Conservation (phyloP, 1,284 basidiomycete species). For the Naganishia sp. region DNA sequence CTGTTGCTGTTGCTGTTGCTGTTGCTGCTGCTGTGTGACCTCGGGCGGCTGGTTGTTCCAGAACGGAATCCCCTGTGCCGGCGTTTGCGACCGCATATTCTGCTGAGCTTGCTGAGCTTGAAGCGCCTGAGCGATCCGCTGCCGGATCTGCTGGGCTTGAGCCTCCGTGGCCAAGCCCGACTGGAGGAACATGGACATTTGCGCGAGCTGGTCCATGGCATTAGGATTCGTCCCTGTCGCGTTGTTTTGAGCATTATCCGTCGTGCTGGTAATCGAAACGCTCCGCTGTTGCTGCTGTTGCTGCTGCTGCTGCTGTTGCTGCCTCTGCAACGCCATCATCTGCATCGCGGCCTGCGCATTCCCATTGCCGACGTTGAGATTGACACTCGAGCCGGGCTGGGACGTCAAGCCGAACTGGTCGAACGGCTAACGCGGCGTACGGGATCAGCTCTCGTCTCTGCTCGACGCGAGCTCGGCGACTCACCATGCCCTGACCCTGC, state of each 20-base stretch:
- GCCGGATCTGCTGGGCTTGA: slow-evolving; percentile 13
- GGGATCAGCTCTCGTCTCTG: background rate
- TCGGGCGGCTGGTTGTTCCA: background rate
- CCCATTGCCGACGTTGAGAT: background rate
- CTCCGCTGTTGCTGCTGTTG: slow-evolving; percentile 24
- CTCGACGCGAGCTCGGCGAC: background rate
- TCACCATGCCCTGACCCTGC: background rate
- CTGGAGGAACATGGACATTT: slow-evolving; percentile 13
- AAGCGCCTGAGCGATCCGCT: slow-evolving; percentile 17
- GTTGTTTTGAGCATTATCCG: slow-evolving; percentile 5
- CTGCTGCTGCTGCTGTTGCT: slow-evolving; percentile 13
- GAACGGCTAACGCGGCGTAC: background rate
- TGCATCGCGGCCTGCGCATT: background rate
- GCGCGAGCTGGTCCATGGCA: background rate
- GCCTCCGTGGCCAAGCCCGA: slow-evolving; percentile 1
- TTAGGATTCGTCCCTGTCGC: background rate
- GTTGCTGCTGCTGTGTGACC: slow-evolving; percentile 2
- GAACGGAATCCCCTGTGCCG: background rate
- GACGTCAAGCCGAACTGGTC: slow-evolving; percentile 3
- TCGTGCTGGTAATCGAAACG: slow-evolving; percentile 11
- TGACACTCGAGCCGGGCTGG: background rate
- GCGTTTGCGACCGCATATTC: background rate
- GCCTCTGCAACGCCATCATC: background rate
- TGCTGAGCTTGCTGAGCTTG: slow-evolving; percentile 13
- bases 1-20: background rate